Conservation (phyloP, 805 yeast species). For the Suhomyces sp. region DNA sequence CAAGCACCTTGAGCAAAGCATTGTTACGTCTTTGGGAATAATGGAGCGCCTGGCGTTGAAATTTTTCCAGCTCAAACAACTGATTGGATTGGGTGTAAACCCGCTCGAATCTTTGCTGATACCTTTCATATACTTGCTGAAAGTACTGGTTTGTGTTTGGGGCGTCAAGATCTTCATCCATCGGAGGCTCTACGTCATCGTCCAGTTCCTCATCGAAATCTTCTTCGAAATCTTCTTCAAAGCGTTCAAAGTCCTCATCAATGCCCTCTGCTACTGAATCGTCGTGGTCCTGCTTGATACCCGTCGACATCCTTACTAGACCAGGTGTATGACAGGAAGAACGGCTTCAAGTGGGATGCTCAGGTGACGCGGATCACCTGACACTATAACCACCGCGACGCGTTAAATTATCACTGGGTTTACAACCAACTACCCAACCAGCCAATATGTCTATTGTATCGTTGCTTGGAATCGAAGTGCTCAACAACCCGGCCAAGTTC, state of each 20-base stretch:
- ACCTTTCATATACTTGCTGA: constrained; percentile 24
- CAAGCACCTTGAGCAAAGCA: constrained; percentile 32
- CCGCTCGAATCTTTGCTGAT: constrained; percentile 23
- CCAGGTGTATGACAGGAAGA: too few species aligned
- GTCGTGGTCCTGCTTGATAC: neutral
- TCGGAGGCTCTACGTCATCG: constrained; percentile 3
- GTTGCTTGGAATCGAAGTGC: constrained; percentile 82
- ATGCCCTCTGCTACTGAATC: neutral
- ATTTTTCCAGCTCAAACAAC: constrained; percentile 30
- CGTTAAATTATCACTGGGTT: neutral
- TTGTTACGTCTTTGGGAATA: constrained; percentile 36
- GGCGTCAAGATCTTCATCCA: constrained; percentile 2
- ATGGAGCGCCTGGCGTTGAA: constrained; percentile 33
- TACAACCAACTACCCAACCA: neutral
- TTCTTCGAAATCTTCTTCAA: neutral
- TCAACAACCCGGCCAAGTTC: constrained; percentile 93
- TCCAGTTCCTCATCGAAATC: neutral
- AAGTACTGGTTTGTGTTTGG: constrained; percentile 16
- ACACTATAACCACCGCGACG: neutral
- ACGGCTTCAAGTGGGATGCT: neutral
- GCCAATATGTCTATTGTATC: constrained; percentile 84
- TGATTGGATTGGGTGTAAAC: constrained; percentile 22
- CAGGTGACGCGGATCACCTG: neutral
- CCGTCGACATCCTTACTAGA: neutral
- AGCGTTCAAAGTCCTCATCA: neutral